Base-by-base conservation (phyloP, 805 yeast genomes). In the Saccharomycodes ludwigii region DNA sequence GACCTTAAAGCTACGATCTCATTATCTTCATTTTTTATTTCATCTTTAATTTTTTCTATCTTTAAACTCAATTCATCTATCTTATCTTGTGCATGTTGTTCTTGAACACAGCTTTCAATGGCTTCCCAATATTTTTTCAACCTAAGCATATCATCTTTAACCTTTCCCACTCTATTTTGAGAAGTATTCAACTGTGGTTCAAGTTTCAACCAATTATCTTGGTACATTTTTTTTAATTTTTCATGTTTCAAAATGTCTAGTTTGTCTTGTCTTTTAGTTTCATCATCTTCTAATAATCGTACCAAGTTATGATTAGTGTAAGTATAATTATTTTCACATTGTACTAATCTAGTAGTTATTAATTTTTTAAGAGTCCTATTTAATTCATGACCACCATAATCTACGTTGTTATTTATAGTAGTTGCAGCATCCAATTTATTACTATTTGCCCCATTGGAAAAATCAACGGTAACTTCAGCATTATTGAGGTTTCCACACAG, bases 221-320 rank as follows among this genome's bases (percentile, higher is more conserved):
- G 52, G n/a, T 35, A 30, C 14, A 34, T 47, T 30, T 65, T 63
- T 43, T 63, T 71, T 8, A 46, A 34, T 2, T 47, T 50, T 20
- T 52, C 47, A 2, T 39, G 46, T 41, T 65, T 62, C 27, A 51
- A 41, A 3, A 41, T 44, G 42, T 71, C 76, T 15, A 65, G 38
- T 5, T 43, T 29, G 17, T 47, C 35, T 35, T 68, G 71, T 27
- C 65, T 48, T 9, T 47, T 35, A 4, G 70, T 64, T 23, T 66
- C 65, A 30, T 50, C 48, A 1, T 58, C 38, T 2, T 40, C 35
- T 6, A 36, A 30, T 6, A 66, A 31, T 4, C 40, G 28, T 7
- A 28, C 30, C 8, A 42, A 40, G 22, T 50, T 44, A 10, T 37
- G 23, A 9, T 37, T 28, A 19, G 50, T 50, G 11, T 50, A 46